These are phyloP conservation scores for Solanum clarkiae DNA, from an alignment of 257 asterid genomes.

Conservation along the genomic window DNA sequence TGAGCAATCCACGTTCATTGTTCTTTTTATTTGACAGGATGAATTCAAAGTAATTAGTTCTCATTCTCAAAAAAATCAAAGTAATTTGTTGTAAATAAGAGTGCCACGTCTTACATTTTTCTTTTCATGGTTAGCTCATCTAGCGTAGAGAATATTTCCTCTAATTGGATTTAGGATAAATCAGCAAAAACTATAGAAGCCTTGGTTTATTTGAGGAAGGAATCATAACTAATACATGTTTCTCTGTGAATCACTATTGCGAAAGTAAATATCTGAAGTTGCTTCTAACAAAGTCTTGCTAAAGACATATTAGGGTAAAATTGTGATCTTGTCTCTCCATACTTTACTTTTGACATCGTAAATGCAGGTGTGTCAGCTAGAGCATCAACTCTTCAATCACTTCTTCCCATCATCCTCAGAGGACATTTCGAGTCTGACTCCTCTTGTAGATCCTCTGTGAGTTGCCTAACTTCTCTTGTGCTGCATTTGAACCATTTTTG, in stretches of 20 bases:
- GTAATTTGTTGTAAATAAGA: background rate
- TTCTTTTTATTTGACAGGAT: background rate
- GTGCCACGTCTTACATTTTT: background rate
- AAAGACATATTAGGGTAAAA: background rate
- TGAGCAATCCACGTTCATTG: background rate
- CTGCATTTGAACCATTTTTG: background rate
- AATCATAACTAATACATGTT: background rate
- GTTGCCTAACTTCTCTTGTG: conserved; percentile 16
- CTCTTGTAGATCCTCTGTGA: conserved; percentile 88
- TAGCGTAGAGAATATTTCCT: background rate
- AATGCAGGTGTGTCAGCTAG: conserved; percentile 91
- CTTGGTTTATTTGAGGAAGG: background rate
- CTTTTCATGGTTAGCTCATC: background rate
- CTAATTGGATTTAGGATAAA: background rate
- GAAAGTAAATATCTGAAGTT: background rate
- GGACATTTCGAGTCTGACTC: conserved; percentile 89
- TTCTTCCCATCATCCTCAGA: conserved; percentile 94
- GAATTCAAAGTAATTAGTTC: background rate
- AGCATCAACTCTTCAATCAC: conserved; percentile 87
- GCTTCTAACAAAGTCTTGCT: background rate
- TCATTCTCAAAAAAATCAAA: background rate
- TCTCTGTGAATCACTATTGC: background rate
- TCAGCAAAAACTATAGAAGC: background rate
- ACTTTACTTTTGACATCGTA: background rate
- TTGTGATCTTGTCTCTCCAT: background rate